phyloP scores from a whole-genome alignment of 352 stramenopile genomes.

The Phytophthora uliginosa region DNA sequence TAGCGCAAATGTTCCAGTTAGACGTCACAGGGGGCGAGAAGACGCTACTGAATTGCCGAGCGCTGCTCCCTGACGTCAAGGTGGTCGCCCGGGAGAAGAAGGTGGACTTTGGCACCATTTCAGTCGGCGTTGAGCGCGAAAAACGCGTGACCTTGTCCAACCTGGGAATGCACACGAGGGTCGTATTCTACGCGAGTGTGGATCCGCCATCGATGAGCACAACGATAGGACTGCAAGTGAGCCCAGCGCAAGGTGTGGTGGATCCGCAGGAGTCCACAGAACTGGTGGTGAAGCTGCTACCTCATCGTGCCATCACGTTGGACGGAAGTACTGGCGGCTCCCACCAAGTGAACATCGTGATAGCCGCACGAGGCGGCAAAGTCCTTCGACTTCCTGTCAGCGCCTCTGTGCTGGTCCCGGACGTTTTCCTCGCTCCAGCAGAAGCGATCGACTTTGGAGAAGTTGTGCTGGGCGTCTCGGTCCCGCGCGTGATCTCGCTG shows the following conservation, averaged over 20 bases:
- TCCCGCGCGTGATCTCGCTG: conserved; percentile 71
- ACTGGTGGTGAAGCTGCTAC: conserved; percentile 58
- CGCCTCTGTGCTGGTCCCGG: conserved; percentile 79
- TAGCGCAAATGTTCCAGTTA: conserved; percentile 60
- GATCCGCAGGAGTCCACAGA: conserved; percentile 64
- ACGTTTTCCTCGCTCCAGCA: conserved; percentile 69
- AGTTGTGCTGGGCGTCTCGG: conserved; percentile 82
- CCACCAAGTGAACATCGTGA: conserved; percentile 42
- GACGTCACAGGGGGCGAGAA: conserved; percentile 67
- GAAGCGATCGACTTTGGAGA: conserved; percentile 77
- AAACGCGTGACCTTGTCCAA: conserved; percentile 67
- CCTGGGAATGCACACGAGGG: conserved; percentile 22
- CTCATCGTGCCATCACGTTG: conserved; percentile 61
- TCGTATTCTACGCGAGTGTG: conserved; percentile 70
- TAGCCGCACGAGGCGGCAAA: conserved; percentile 72
- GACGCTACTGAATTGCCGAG: conserved; percentile 55
- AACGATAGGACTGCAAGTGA: conserved; percentile 56
- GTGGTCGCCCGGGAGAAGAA: conserved; percentile 74
- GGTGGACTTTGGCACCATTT: conserved; percentile 85
- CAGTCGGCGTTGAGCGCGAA: conserved; percentile 78
- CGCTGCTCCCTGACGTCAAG: conserved; percentile 63
- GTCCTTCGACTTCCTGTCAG: conserved; percentile 72
- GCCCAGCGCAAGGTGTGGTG: conserved; percentile 52
- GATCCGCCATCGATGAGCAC: conserved; percentile 52
- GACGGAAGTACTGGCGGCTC: conserved; percentile 61